A percentile compares a stretch with the other conserved stretches of the same genome.
Conservation (phyloP, 2,329 filamentous ascomycete species). For the Paecilomyces dactylethromorphus region DNA sequence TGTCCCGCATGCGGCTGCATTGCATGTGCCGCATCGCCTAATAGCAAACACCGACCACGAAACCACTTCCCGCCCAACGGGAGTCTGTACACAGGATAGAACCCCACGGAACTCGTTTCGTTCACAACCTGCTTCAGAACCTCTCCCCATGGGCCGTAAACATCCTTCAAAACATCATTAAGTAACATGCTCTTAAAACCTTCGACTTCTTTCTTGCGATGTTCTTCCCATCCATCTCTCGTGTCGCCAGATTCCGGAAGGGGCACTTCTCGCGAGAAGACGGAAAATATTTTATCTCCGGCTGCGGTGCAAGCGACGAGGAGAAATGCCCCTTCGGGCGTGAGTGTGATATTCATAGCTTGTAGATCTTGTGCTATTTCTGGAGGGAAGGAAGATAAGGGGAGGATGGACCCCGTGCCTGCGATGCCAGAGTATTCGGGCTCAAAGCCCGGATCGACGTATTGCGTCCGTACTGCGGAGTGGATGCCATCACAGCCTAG, state of each 20-base stretch:
- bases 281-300: conserved; percentile 20
- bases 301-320: conserved; percentile 15
- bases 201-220: conserved; percentile 16
- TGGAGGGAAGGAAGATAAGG: background rate
- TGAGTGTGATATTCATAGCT: conserved; percentile 9
- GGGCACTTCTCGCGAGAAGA: conserved; percentile 18
- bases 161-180: conserved; percentile 4
- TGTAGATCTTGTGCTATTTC: conserved; percentile 2
- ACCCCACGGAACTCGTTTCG: conserved; percentile 14
- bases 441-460: conserved; percentile 19
- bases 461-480: conserved; percentile 24
- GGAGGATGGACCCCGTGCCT: conserved; percentile 10
- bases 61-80: conserved; percentile 25
- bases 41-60: conserved; percentile 25
- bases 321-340: conserved; percentile 16
- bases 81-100: conserved; percentile 30
- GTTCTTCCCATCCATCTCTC: conserved; percentile 23
- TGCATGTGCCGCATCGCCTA: conserved; percentile 28
- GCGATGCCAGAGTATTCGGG: conserved; percentile 29
- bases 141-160: conserved; percentile 13
- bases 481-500: conserved; percentile 38
- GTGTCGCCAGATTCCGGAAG: conserved; percentile 13
- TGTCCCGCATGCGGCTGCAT: conserved; percentile 41
- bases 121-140: conserved; percentile 8
- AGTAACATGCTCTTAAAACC: conserved; percentile 16